Evolutionary conservation across 371 early-diverging fungal species (phyloP).

Genomic region (Batkoa obscura): DNA sequence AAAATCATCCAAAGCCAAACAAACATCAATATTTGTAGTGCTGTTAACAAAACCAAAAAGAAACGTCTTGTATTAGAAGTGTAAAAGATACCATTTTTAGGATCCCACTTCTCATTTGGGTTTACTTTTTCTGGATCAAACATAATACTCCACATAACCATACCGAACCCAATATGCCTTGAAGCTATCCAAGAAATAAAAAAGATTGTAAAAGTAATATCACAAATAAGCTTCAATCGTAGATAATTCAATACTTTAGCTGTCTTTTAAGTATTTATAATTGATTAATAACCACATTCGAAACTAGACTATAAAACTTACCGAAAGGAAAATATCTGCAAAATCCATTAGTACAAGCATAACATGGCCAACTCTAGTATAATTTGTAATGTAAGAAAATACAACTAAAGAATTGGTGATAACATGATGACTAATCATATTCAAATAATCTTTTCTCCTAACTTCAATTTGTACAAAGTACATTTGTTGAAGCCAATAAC

Average conservation of each 20-base stretch:
- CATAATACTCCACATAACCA: constrained; percentile 30
- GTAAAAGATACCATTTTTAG: constrained; percentile 35
- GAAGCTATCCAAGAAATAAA: constrained; percentile 57
- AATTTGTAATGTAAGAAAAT: constrained; percentile 45
- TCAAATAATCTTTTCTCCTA: constrained; percentile 53
- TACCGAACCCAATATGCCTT: constrained; percentile 39
- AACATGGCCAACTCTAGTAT: constrained; percentile 62
- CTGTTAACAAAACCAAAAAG: constrained; percentile 31
- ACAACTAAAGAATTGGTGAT: constrained; percentile 48
- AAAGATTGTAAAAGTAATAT: constrained; percentile 52
- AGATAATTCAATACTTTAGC: constrained; percentile 63
- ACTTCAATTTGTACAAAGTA: constrained; percentile 53
- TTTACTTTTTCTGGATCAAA: constrained; percentile 24
- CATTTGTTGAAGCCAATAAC: constrained; percentile 62
- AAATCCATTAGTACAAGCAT: constrained; percentile 65
- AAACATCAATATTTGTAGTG: constrained; percentile 40
- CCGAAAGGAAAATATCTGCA: constrained; percentile 54
- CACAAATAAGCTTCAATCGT: constrained; percentile 30
- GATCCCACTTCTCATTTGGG: constrained; percentile 33
- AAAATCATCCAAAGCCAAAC: constrained; percentile 65
- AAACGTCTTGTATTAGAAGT: constrained; percentile 23
- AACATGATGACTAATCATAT: constrained; percentile 64
- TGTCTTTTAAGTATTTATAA: constrained; percentile 10
- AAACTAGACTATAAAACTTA: constrained; percentile 12
- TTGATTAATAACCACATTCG: background rate